Evolutionary conservation across 2,329 filamentous ascomycete species (phyloP).

Genomic region (Aspergillus jensenii): DNA sequence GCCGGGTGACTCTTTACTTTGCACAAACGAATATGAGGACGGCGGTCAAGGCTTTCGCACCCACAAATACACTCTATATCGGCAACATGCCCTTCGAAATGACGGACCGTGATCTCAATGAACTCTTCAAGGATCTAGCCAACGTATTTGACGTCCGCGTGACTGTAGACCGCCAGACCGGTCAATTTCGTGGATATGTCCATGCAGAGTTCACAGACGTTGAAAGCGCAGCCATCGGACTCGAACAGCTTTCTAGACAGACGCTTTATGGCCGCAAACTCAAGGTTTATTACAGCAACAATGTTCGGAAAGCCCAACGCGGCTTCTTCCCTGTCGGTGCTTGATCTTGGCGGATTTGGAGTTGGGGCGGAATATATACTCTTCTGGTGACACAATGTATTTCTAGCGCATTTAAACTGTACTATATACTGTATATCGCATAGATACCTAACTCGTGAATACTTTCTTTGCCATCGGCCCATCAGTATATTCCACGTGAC

Average conservation of each 20-base stretch:
- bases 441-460: not conserved
- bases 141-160: conserved; percentile 76
- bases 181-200: conserved; percentile 78
- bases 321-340: not conserved
- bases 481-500: conserved; percentile 21
- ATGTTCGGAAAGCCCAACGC: conserved; percentile 2
- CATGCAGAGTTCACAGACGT: conserved; percentile 76
- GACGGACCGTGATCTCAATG: conserved; percentile 78
- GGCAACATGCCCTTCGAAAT: conserved; percentile 86
- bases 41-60: conserved; percentile 37
- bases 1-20: conserved; percentile 63
- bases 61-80: conserved; percentile 71
- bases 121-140: conserved; percentile 68
- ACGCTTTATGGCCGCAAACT: conserved; percentile 66
- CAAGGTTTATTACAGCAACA: conserved; percentile 61
- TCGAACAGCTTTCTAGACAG: conserved; percentile 56
- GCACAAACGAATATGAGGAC: conserved; percentile 37
- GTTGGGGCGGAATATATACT: not conserved
- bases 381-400: not conserved
- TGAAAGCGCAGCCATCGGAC: conserved; percentile 63
- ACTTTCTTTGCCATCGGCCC: not conserved
- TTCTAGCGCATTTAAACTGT: not conserved
- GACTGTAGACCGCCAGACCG: conserved; percentile 76
- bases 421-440: not conserved
- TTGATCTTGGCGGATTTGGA: not conserved